A percentile compares a stretch with the other conserved stretches of the same genome.
Evolutionary conservation across 2,329 filamentous ascomycete species (phyloP).

Genomic region (Zymoseptoria passerinii): DNA sequence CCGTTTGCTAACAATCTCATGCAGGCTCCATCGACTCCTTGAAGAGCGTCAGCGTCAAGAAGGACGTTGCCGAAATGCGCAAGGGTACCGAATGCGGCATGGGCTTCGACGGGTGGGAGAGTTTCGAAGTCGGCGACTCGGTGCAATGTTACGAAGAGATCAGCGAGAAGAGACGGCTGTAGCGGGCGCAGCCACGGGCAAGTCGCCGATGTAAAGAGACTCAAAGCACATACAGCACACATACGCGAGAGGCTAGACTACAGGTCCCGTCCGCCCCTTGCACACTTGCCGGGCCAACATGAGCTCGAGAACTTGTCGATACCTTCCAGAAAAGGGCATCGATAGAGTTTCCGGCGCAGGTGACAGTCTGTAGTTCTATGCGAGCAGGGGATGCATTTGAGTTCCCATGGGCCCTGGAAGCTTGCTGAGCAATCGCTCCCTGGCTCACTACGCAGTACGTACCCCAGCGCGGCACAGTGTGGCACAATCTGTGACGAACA

Average conservation of each 20-base stretch:
- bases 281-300: no score
- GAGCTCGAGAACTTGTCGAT: no score
- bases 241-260: neutral
- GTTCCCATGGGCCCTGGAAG: no score
- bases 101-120: conserved; percentile 70
- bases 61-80: conserved; percentile 78
- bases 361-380: no score
- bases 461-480: no score
- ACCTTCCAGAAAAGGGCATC: no score
- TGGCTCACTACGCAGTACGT: no score
- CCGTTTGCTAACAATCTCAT: conserved; percentile 4
- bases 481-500: no score
- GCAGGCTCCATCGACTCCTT: conserved; percentile 70
- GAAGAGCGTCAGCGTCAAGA: conserved; percentile 85
- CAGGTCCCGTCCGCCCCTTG: no score
- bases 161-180: conserved; percentile 56
- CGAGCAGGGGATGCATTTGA: no score
- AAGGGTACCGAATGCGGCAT: conserved; percentile 94
- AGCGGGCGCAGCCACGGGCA: conserved; percentile 9
- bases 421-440: no score
- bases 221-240: neutral
- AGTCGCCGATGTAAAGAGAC: neutral
- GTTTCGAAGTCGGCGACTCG: conserved; percentile 70
- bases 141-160: conserved; percentile 82
- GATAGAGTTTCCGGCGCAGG: no score